Evolutionary conservation across 1,284 basidiomycete species (phyloP).

Genomic region (Leccinum subrobustum): DNA sequence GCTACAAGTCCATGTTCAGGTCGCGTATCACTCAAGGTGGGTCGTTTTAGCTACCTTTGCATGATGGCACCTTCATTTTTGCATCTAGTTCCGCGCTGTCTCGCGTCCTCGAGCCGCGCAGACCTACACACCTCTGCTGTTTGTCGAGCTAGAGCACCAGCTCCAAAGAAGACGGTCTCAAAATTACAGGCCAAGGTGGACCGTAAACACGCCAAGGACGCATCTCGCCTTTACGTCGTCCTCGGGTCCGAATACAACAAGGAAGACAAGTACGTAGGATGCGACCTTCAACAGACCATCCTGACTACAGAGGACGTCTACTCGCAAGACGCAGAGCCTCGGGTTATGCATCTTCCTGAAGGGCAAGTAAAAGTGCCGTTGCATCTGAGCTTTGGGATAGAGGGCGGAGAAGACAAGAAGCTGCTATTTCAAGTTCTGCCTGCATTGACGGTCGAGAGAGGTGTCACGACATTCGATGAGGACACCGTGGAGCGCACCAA

Average conservation of each 20-base stretch:
- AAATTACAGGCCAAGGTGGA: conserved; percentile 52
- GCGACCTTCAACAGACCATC: conserved; percentile 61
- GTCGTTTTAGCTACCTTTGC: conserved; percentile 4
- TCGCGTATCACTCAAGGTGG: conserved; percentile 34
- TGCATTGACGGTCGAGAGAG: conserved; percentile 39
- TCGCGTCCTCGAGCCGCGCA: conserved; percentile 44
- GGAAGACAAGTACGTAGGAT: conserved; percentile 61
- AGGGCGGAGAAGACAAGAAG: conserved; percentile 48
- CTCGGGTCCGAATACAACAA: conserved; percentile 67
- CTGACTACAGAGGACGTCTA: conserved; percentile 54
- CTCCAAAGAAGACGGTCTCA: conserved; percentile 45
- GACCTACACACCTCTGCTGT: conserved; percentile 58
- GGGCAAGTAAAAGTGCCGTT: conserved; percentile 45
- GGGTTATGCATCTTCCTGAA: conserved; percentile 18
- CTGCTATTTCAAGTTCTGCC: conserved; percentile 64
- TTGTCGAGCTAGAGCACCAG: conserved; percentile 36
- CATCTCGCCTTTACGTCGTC: conserved; percentile 63
- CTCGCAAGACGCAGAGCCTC: conserved; percentile 15
- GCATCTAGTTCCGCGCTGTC: conserved; percentile 40
- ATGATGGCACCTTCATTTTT: neutral
- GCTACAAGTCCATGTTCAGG: conserved; percentile 35
- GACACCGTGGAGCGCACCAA: conserved; percentile 19
- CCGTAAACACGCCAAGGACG: conserved; percentile 40
- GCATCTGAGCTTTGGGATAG: conserved; percentile 63
- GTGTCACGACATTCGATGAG: conserved; percentile 19